Evolutionary conservation across 768 basidiomycete species (phyloP), one percentile per base, ranked within the genome.

Genomic region (Tricholoma bakamatsutake): DNA sequence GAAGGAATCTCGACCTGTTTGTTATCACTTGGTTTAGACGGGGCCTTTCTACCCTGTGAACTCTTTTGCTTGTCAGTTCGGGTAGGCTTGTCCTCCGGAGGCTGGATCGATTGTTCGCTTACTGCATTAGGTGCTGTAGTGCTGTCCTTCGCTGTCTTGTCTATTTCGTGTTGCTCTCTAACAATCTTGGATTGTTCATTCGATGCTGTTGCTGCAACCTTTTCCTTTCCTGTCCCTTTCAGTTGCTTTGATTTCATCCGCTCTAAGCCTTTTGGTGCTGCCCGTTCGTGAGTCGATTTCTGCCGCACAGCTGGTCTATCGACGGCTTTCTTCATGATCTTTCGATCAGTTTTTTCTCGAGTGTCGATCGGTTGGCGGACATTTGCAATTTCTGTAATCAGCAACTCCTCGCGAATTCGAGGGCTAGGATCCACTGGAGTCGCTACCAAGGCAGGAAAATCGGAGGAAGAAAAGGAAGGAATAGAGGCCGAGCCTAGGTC

Each of bases 381-480:
- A 17, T 3, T 42, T 21, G 40, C 40, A 52, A 69, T 69, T 35
- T 76, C 69, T 45, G 70, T 66, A 15, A 69, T 56, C 37, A 69
- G 69, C 43, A 69, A 64, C 12, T 67, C 69, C 45, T 68, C 64
- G 39, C 51, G 71, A 54, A 62, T 35, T 55, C 57, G 59, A 49
- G 62, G 54, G 18, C 61, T 59, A 55, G 68, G 54, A 48, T 71
- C 68, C 62, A 72, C 59, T 66, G 74, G 59, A 57, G 64, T 69
- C 57, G 67, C 58, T 59, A 78, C 71, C 57, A 92, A 75, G 35
- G 88, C 87, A 52, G 89, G 90, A 67, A 92, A 92, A 69, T 92
- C 90, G 66, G 80, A 72, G 39, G 82, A 72, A 58, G 88, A 88
- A 54, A 90, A 73, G 55, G 76, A 71, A 52, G 77, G 71, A 56